These are phyloP conservation scores for Herpetomonas samuelpessoai DNA, from an alignment of 208 protist species.

Conservation along the genomic window DNA sequence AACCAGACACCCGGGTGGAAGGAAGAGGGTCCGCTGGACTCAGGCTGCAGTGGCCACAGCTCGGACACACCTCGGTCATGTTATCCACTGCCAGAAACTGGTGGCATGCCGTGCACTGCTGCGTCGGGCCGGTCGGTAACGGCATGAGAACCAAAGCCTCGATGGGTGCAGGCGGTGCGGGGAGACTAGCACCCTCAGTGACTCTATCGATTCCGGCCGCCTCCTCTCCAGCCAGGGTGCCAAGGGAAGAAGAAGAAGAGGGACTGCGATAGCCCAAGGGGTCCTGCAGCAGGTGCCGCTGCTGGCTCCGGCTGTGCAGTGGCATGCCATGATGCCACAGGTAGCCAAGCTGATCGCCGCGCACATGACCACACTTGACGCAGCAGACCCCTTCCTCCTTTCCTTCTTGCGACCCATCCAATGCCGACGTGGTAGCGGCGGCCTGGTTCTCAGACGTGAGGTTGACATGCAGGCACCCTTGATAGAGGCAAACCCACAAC, in stretches of 20 bases:
- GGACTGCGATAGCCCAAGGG: no score
- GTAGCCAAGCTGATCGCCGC: not conserved
- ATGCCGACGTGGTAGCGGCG: not conserved
- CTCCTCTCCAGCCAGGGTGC: no score
- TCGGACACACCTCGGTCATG: not conserved
- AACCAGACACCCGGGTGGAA: no score
- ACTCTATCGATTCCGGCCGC: no score
- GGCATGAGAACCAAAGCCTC: not conserved
- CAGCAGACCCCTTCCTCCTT: no score
- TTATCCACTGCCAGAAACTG: not conserved
- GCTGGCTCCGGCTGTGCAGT: no score
- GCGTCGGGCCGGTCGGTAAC: not conserved
- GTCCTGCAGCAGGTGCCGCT: no score
- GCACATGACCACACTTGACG: not conserved
- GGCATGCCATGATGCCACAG: not conserved
- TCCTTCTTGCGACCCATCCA: no score
- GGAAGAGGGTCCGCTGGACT: no score
- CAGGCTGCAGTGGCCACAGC: not conserved
- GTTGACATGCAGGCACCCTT: conserved; percentile 65
- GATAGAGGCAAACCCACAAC: conserved; percentile 61
- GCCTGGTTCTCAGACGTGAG: not conserved
- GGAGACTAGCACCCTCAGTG: no score
- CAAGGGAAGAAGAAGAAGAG: no score
- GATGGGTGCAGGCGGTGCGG: no score
- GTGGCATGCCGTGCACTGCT: not conserved